These are phyloP conservation scores for Pterocarpus macrocarpus DNA, from an alignment of 306 rosid species.

Conservation along the genomic window DNA sequence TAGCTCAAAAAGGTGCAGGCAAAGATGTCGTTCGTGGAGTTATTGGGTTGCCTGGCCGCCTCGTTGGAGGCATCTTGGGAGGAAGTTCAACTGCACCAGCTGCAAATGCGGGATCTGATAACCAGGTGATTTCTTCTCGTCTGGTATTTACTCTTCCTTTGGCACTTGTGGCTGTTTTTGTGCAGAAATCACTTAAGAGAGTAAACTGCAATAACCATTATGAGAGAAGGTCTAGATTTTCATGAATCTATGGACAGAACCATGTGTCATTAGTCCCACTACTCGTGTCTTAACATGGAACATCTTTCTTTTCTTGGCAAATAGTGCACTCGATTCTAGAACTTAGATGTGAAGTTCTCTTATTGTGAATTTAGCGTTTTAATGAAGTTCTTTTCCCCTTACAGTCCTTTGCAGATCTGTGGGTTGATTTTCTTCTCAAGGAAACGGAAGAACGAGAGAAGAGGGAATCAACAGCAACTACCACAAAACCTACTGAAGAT, in stretches of 20 bases:
- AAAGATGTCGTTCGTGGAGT: conserved; percentile 92
- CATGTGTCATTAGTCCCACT: neutral
- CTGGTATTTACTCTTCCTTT: neutral
- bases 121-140: conserved; percentile 57
- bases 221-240: conserved; percentile 10
- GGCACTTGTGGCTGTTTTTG: neutral
- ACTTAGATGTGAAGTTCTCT: neutral
- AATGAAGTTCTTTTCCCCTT: conserved; percentile 30
- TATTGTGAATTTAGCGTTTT: neutral
- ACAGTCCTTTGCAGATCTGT: conserved; percentile 90
- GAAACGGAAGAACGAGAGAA: conserved; percentile 81
- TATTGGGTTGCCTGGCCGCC: conserved; percentile 80
- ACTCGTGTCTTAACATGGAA: conserved; percentile 1
- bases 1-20: conserved; percentile 73
- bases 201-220: conserved; percentile 11
- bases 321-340: neutral
- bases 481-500: conserved; percentile 48
- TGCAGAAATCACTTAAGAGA: neutral
- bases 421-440: conserved; percentile 94
- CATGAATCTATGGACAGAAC: neutral
- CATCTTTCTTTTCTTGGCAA: neutral
- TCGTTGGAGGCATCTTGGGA: conserved; percentile 85
- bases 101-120: conserved; percentile 60
- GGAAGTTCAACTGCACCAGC: conserved; percentile 62
- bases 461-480: conserved; percentile 59